Conservation (phyloP, 257 asterid species). For the Knoxia roxburghii region DNA sequence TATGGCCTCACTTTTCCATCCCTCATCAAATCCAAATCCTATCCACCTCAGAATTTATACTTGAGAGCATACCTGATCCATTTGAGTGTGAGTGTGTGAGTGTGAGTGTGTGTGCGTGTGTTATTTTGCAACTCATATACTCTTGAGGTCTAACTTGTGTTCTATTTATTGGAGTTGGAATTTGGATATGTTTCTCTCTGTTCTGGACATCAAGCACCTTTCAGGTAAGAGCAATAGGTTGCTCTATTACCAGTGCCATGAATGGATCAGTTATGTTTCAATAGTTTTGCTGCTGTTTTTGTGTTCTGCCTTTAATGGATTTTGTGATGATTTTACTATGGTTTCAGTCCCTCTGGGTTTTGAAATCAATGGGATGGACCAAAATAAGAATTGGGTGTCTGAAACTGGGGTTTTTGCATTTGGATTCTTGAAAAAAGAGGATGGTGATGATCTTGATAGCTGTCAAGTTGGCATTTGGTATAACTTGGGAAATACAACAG, state of each 20-base stretch:
- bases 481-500: conserved; percentile 39
- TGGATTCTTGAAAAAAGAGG: conserved; percentile 60
- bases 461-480: conserved; percentile 52
- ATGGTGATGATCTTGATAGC: conserved; percentile 36
- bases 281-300: conserved; percentile 24
- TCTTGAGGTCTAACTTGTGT: conserved; percentile 13
- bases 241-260: conserved; percentile 5
- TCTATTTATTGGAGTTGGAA: conserved; percentile 33
- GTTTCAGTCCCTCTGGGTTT: conserved; percentile 55
- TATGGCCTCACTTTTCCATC: conserved; percentile 12
- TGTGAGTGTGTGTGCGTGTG: neutral
- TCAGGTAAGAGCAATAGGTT: conserved; percentile 32
- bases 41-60: conserved; percentile 33
- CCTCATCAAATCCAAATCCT: conserved; percentile 12
- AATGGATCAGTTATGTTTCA: conserved; percentile 12
- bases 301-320: conserved; percentile 27
- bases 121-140: conserved; percentile 13
- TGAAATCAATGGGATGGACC: conserved; percentile 45
- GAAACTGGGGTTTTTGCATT: conserved; percentile 62
- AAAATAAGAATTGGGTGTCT: conserved; percentile 44
- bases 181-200: conserved; percentile 46
- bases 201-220: conserved; percentile 18
- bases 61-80: conserved; percentile 7
- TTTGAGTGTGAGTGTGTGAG: neutral
- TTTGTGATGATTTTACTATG: conserved; percentile 34